Base-by-base conservation (phyloP, 352 stramenopile species). In the Phytophthora fragariaefolia region DNA sequence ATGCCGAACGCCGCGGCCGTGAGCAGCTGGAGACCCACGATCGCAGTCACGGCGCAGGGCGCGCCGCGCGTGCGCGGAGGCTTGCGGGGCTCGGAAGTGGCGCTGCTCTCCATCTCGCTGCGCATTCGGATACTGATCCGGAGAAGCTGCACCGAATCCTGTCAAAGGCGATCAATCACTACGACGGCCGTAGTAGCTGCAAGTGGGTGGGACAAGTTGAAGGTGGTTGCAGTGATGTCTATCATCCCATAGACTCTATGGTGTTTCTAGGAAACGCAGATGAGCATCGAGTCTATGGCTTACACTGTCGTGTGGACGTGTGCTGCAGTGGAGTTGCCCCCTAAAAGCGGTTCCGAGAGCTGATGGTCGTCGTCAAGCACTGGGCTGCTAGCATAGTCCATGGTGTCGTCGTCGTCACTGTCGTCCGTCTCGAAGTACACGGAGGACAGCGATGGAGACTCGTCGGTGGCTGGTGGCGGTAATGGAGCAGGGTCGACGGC, bases 1-100 rank as follows among this genome's bases (percentile, higher is more conserved):
- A 93, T 76, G 8, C 85, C 85, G 54, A 84, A 90, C n/a, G 79
- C 83, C 10, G 76, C 74, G 38, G 81, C 70, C 52, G 79, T 69
- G 12, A 93, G 56, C 23, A 90, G 55, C 15, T 71, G 66, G 12
- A 92, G 78, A 1, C 71, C 81, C 2, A 85, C 62, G 18, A 88
- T 74, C 58, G 76, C 60, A 24, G 52, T 52, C 45, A 92, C 71
- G 47, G 75, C 61, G 51, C 45, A 55, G 38, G 75, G 73, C 38
- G 78, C 54, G 13, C 51, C 24, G 13, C 23, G 30, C 38, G 60
- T 58, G 34, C 47, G 9, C 23, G 42, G 61, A 32, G 48, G 34
- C 51, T 63, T 52, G 23, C 40, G 34, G 30, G 47, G 46, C 30
- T 2, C 17, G 23, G 53, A 30, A 15, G 32, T 54, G 36, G 26